Evolutionary conservation across 352 stramenopile species (phyloP).

Genomic region (Phytophthora nicotianae): DNA sequence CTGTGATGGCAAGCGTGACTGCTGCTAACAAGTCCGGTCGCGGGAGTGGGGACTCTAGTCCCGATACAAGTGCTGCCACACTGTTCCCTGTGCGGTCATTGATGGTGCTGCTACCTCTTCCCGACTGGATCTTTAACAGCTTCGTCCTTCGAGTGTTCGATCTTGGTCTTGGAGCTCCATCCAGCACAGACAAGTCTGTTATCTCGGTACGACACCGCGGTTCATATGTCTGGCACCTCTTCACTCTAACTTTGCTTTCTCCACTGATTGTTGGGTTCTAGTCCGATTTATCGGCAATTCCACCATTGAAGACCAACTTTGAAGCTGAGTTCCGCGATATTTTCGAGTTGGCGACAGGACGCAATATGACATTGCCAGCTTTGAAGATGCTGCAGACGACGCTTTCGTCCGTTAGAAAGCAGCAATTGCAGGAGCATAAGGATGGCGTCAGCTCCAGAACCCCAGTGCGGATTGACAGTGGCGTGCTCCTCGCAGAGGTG

Average conservation of each 20-base stretch:
- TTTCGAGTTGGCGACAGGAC: slow-evolving; percentile 66
- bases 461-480: slow-evolving; percentile 45
- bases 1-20: slow-evolving; percentile 46
- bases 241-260: slow-evolving; percentile 11
- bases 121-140: slow-evolving; percentile 73
- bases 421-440: slow-evolving; percentile 26
- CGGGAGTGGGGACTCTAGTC: slow-evolving; percentile 28
- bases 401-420: slow-evolving; percentile 32
- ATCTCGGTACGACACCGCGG: slow-evolving; percentile 36
- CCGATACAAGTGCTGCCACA: slow-evolving; percentile 64
- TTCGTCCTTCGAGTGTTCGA: slow-evolving; percentile 58
- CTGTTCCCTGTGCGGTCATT: slow-evolving; percentile 66
- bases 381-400: slow-evolving; percentile 59
- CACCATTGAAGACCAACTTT: slow-evolving; percentile 54
- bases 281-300: slow-evolving; percentile 52
- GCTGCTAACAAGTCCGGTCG: slow-evolving; percentile 20
- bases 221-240: background rate
- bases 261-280: slow-evolving; percentile 7
- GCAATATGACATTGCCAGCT: slow-evolving; percentile 46
- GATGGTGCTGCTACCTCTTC: slow-evolving; percentile 76
- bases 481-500: slow-evolving; percentile 56
- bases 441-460: slow-evolving; percentile 18
- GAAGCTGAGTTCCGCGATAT: slow-evolving; percentile 76
- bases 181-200: slow-evolving; percentile 39
- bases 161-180: slow-evolving; percentile 55